These are phyloP conservation scores for Penicillium aurantiogriseum DNA, from an alignment of 2,329 filamentous ascomycete species.

Conservation along the genomic window DNA sequence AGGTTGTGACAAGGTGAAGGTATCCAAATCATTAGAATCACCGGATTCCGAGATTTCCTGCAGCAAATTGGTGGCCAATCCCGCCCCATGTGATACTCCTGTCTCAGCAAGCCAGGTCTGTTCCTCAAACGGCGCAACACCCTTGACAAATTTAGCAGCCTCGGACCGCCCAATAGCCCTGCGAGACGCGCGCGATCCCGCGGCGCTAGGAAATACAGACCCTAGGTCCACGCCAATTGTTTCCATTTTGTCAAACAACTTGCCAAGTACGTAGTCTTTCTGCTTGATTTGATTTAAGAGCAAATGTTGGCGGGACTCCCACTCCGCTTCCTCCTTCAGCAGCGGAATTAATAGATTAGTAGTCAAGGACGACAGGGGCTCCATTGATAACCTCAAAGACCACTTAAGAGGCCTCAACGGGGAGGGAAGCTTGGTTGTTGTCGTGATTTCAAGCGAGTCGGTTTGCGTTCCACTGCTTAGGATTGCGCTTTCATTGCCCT, in stretches of 20 bases:
- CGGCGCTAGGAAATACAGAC: constrained; percentile 56
- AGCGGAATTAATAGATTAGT: constrained; percentile 54
- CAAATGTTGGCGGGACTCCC: constrained; percentile 48
- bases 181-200: constrained; percentile 46
- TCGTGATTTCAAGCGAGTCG: constrained; percentile 46
- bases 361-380: constrained; percentile 44
- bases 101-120: constrained; percentile 43
- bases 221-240: constrained; percentile 55
- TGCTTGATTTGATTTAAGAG: constrained; percentile 53
- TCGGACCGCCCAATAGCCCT: constrained; percentile 50
- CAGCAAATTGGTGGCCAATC: constrained; percentile 27
- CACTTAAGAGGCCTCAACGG: constrained; percentile 55
- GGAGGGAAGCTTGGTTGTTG: constrained; percentile 52
- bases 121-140: constrained; percentile 55
- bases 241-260: constrained; percentile 59
- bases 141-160: constrained; percentile 55
- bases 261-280: constrained; percentile 60
- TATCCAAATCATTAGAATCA: constrained; percentile 5
- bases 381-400: constrained; percentile 48
- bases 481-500: constrained; percentile 32
- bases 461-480: constrained; percentile 28
- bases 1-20: constrained; percentile 20
- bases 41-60: constrained; percentile 24
- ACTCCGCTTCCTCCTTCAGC: constrained; percentile 48
- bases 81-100: constrained; percentile 15